phyloP scores from a whole-genome alignment of 1,284 basidiomycete species.

The Marasmius fiardii region DNA sequence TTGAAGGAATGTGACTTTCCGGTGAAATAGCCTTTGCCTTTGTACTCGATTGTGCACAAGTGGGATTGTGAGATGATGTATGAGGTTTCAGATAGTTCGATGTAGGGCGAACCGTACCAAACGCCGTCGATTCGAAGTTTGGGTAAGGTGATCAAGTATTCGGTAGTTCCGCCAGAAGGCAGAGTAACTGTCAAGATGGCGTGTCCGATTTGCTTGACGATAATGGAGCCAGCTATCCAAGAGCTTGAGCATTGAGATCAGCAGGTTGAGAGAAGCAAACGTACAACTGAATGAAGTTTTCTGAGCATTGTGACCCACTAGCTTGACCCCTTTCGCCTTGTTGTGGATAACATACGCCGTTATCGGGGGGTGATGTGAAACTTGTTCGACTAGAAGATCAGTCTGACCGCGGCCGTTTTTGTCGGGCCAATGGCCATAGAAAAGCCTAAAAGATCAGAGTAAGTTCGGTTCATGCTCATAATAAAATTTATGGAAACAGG shows the following conservation, averaged over 20 bases:
- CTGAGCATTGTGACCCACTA: slow-evolving; percentile 92
- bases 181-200: slow-evolving; percentile 77
- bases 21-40: slow-evolving; percentile 93
- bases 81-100: slow-evolving; percentile 84
- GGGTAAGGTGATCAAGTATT: slow-evolving; percentile 92
- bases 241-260: slow-evolving; percentile 5
- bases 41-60: slow-evolving; percentile 72
- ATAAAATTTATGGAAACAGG: neutral
- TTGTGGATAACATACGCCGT: slow-evolving; percentile 88
- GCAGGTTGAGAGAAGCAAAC: slow-evolving; percentile 20
- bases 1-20: slow-evolving; percentile 95
- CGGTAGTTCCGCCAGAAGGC: slow-evolving; percentile 56
- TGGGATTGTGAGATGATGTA: slow-evolving; percentile 79
- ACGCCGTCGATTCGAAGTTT: slow-evolving; percentile 63
- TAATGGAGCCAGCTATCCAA: slow-evolving; percentile 57
- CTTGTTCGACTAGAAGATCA: slow-evolving; percentile 90
- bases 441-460: slow-evolving; percentile 49
- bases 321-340: slow-evolving; percentile 70
- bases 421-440: slow-evolving; percentile 92
- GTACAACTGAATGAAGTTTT: slow-evolving; percentile 90
- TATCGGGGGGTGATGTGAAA: slow-evolving; percentile 92
- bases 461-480: neutral
- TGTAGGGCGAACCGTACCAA: slow-evolving; percentile 74
- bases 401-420: slow-evolving; percentile 80
- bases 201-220: slow-evolving; percentile 96